phyloP scores from a whole-genome alignment of 2,329 filamentous ascomycete species.

The Aspergillus carbonarius region DNA sequence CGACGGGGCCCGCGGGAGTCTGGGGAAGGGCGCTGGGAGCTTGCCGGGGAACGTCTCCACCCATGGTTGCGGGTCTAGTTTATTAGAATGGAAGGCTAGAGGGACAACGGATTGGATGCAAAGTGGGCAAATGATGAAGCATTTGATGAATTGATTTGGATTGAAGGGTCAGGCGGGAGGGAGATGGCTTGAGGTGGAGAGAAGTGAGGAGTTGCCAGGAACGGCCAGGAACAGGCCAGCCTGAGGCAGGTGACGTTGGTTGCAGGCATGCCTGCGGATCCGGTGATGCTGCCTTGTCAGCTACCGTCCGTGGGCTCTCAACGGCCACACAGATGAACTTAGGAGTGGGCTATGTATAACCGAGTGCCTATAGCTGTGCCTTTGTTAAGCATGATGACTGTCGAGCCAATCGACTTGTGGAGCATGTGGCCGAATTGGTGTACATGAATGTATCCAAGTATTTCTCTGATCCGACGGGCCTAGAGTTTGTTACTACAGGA shows the following conservation, averaged over 20 bases:
- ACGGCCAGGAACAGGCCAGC: slow-evolving; percentile 15
- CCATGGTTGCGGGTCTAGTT: slow-evolving; percentile 16
- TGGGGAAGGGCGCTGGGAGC: slow-evolving; percentile 49
- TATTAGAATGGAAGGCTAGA: neutral
- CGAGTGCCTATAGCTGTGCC: too few species aligned
- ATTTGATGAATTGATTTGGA: neutral
- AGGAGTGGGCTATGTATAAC: too few species aligned
- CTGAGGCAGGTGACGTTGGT: slow-evolving; percentile 19
- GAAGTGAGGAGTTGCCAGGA: slow-evolving; percentile 9
- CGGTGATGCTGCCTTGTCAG: slow-evolving; percentile 4
- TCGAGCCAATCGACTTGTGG: too few species aligned
- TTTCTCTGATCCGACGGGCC: too few species aligned
- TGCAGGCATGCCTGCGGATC: neutral
- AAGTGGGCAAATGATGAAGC: neutral
- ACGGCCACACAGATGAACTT: too few species aligned
- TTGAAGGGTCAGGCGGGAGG: neutral
- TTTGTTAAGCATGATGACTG: too few species aligned
- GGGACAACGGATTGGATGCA: neutral
- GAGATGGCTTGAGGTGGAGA: slow-evolving; percentile 1
- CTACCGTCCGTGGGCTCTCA: neutral
- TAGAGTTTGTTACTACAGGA: too few species aligned
- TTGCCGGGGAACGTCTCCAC: slow-evolving; percentile 29
- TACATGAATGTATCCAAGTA: too few species aligned
- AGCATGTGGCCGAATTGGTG: too few species aligned
- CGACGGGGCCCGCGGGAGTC: slow-evolving; percentile 56